Percentiles rank a stretch among this genome's conserved stretches.
Conservation (phyloP, 2,329 filamentous ascomycete genomes). For the Aquanectria penicillioides region DNA sequence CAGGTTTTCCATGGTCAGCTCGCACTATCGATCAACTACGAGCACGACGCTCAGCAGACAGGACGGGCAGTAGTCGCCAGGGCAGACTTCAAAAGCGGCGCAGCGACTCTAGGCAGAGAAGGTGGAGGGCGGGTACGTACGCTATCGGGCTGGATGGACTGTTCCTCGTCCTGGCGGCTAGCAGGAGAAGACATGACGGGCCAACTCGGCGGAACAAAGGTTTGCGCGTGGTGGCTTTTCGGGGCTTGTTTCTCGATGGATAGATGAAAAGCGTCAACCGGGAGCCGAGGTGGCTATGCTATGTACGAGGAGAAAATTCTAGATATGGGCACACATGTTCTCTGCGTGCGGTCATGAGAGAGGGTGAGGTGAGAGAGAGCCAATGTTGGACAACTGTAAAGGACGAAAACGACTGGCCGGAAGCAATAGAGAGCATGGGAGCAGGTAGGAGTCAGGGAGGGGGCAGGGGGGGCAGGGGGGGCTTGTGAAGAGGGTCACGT, state of each 20-base stretch:
- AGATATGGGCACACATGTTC: too few relatives aligned
- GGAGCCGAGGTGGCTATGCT: background rate
- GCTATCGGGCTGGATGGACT: conserved; percentile 27
- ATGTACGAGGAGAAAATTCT: too few relatives aligned
- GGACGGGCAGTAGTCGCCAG: background rate
- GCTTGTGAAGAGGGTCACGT: too few relatives aligned
- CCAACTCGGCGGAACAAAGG: background rate
- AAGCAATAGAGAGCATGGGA: too few relatives aligned
- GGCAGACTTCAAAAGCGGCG: too few relatives aligned
- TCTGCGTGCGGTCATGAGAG: too few relatives aligned
- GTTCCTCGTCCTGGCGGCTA: conserved; percentile 22
- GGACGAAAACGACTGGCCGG: too few relatives aligned
- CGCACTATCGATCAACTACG: background rate
- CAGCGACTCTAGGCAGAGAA: too few relatives aligned
- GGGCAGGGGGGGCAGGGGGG: too few relatives aligned
- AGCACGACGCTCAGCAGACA: background rate
- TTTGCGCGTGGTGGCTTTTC: background rate
- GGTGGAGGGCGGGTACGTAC: conserved; percentile 5
- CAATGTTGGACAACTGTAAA: too few relatives aligned
- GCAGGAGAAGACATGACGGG: conserved; percentile 15
- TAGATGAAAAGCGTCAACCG: background rate
- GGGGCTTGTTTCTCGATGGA: background rate
- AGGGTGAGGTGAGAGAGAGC: too few relatives aligned
- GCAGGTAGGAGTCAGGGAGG: too few relatives aligned
- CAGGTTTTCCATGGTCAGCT: conserved; percentile 7